Percentiles rank a stretch among this genome's conserved stretches.
These are phyloP conservation scores for Boletales sp. DNA, from an alignment of 768 basidiomycete genomes.

Conservation along the genomic window DNA sequence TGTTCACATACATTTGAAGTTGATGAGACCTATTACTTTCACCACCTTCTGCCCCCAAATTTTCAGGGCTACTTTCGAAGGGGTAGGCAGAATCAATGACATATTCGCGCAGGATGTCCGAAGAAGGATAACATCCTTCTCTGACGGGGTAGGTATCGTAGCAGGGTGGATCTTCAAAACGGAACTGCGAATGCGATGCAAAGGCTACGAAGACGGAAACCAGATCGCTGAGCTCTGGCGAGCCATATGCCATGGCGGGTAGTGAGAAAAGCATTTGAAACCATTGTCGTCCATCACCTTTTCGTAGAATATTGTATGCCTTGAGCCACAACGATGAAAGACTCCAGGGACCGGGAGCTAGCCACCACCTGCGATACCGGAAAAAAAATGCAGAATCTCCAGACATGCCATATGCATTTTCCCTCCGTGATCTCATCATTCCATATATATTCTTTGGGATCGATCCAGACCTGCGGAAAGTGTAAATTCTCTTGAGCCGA, in stretches of 20 bases:
- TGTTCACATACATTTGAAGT: background rate
- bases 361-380: conserved; percentile 23
- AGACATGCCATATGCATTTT: too few species aligned
- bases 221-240: conserved; percentile 5
- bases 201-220: conserved; percentile 27
- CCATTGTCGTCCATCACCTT: background rate
- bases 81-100: background rate
- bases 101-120: background rate
- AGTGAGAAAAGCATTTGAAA: conserved; percentile 26
- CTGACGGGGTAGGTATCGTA: conserved; percentile 6
- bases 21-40: background rate
- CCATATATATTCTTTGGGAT: too few species aligned
- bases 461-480: too few species aligned
- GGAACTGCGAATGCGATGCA: conserved; percentile 22
- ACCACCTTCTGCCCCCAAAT: background rate
- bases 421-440: too few species aligned
- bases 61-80: conserved; percentile 6
- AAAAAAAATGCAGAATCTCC: too few species aligned
- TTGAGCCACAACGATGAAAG: conserved; percentile 21
- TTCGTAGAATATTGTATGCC: conserved; percentile 24
- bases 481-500: too few species aligned
- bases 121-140: background rate
- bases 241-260: conserved; percentile 25
- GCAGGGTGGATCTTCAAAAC: conserved; percentile 5
- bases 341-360: conserved; percentile 12